Percentiles rank a stretch among this genome's conserved stretches.
Evolutionary conservation across 2,329 filamentous ascomycete genomes (phyloP).

Genomic region (Ceratocystis eucalypticola): DNA sequence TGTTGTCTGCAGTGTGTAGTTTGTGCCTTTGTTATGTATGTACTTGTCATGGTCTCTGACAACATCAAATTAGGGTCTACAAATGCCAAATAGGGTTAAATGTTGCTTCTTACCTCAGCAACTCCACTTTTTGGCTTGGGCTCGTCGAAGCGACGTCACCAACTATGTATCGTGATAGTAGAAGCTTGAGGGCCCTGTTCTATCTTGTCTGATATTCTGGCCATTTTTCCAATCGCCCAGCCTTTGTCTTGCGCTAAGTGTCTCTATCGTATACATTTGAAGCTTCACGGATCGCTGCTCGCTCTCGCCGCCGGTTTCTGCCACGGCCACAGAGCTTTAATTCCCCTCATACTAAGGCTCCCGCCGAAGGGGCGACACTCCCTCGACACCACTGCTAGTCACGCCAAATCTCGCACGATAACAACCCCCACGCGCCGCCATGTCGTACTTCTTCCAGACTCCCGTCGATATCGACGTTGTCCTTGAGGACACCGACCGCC

Average conservation of each 20-base stretch:
- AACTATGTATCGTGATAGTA: background rate
- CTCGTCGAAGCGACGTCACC: background rate
- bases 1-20: no score
- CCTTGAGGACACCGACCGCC: slow-evolving; percentile 86
- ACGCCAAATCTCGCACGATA: background rate
- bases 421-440: slow-evolving; percentile 30
- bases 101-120: background rate
- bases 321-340: background rate
- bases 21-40: no score
- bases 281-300: background rate
- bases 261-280: background rate
- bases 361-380: background rate
- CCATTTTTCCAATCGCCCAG: background rate
- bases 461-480: slow-evolving; percentile 98
- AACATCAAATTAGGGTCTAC: background rate
- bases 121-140: background rate
- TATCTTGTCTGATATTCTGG: background rate
- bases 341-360: background rate
- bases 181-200: background rate
- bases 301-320: background rate
- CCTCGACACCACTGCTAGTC: background rate
- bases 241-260: background rate
- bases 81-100: background rate
- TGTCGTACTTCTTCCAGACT: slow-evolving; percentile 98
- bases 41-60: no score